Evolutionary conservation across 768 basidiomycete genomes (phyloP), one percentile per base, ranked within the genome.

Genomic region (Termitomyces sp.): DNA sequence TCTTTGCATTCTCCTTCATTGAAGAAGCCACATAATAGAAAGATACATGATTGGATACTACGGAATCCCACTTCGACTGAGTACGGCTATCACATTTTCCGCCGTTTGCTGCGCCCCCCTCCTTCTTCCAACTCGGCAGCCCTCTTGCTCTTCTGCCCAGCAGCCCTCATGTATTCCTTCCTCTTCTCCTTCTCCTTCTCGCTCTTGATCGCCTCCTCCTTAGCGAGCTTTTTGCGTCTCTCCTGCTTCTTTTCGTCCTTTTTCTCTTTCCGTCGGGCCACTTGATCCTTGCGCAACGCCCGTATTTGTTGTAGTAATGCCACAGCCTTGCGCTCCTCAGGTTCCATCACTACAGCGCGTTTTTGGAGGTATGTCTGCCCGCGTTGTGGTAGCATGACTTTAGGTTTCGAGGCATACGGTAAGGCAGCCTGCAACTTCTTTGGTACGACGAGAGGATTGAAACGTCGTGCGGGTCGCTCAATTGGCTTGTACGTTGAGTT

Each of bases 381-480:
- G 36, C 76, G 72, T 71, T 93, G 94, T 8, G 88, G 79, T 63
- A 82, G 80, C 81, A 90, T 88, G 37, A 88, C 69, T 71, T 89
- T 90, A 20, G 94, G 92, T 72, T 99, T 99, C 34, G 91, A 90
- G 1, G 94, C 92, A 65, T 89, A 99, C 0, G 97, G 97, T 12
- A 98, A 77, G 2, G 86, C 76, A 0, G 93, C 85, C 71, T 98
- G 94, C n/a, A 99, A 81, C 65, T 92, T 92, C 68, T 87, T 87
- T 12, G 95, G 86, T 9, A 98, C 79, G 68, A 88, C 85, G 39
- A 99, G 83, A 8, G 94, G 81, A 68, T 98, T 96, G 79, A 98
- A 98, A 39, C 90, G 86, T 24, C 95, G 85, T 1, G 84, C 80
- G 7, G 84, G 76, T 6, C 96, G 87, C 53, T 88, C 87, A 60